phyloP scores from a whole-genome alignment of 257 asterid species.

The Lantana camara region DNA sequence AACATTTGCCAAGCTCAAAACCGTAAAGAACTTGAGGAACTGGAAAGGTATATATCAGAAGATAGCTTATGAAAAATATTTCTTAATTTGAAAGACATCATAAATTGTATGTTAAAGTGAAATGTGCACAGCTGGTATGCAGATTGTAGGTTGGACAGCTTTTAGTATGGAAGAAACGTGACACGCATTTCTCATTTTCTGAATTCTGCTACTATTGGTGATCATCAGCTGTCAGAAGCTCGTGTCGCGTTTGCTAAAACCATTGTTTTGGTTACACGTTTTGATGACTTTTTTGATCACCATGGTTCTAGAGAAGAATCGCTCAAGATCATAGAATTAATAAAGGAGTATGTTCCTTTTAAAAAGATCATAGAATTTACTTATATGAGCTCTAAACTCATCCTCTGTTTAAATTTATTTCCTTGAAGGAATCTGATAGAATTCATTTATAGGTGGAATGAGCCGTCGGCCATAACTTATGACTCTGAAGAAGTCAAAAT shows the following conservation, averaged over 20 bases:
- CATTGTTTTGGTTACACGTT: slow-evolving; percentile 27
- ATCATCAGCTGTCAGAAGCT: slow-evolving; percentile 37
- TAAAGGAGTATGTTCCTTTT: slow-evolving; percentile 30
- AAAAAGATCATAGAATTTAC: too few relatives aligned
- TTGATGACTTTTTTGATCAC: slow-evolving; percentile 53
- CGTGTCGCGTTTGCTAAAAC: slow-evolving; percentile 38
- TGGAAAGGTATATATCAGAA: too few relatives aligned
- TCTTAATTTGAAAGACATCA: background rate
- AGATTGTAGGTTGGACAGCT: slow-evolving; percentile 33
- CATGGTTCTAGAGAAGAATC: slow-evolving; percentile 44
- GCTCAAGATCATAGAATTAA: slow-evolving; percentile 28
- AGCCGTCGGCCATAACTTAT: slow-evolving; percentile 19
- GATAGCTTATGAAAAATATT: too few relatives aligned
- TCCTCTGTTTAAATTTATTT: background rate
- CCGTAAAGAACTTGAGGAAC: too few relatives aligned
- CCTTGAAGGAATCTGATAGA: background rate
- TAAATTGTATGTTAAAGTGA: background rate
- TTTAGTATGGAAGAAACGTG: slow-evolving; percentile 31
- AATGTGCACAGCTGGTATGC: slow-evolving; percentile 41
- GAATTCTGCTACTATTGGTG: slow-evolving; percentile 29
- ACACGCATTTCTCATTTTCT: slow-evolving; percentile 27
- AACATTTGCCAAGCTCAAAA: too few relatives aligned
- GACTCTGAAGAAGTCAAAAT: slow-evolving; percentile 37
- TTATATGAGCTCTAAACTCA: background rate
- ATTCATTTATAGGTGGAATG: slow-evolving; percentile 46